A percentile compares a stretch with the other conserved stretches of the same genome.
These are phyloP conservation scores for Aspergillus chevalieri DNA, from an alignment of 2,329 filamentous ascomycete species.

Conservation along the genomic window DNA sequence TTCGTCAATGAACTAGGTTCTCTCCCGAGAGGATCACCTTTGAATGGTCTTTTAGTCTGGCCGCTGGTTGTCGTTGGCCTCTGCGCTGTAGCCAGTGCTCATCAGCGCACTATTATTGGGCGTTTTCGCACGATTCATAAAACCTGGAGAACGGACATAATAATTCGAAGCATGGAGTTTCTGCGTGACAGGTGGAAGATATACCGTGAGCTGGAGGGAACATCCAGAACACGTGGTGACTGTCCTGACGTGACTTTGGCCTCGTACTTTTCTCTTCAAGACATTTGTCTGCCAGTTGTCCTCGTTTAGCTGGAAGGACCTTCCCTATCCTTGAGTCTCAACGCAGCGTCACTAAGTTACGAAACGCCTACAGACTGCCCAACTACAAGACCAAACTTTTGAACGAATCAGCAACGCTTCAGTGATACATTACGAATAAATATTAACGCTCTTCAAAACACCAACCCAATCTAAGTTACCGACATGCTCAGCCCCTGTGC, in stretches of 20 bases:
- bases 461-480: not conserved
- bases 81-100: not conserved
- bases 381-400: too few relatives aligned
- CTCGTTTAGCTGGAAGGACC: not conserved
- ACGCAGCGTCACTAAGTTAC: too few relatives aligned
- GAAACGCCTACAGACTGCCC: too few relatives aligned
- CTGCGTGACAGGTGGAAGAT: not conserved
- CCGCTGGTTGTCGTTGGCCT: conserved; percentile 4
- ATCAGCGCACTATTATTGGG: conserved; percentile 3
- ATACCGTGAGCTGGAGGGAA: not conserved
- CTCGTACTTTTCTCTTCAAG: not conserved
- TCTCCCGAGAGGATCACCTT: not conserved
- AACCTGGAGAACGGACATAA: conserved; percentile 1
- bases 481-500: not conserved
- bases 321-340: too few relatives aligned
- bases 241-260: not conserved
- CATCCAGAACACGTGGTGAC: not conserved
- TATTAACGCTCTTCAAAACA: too few relatives aligned
- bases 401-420: too few relatives aligned
- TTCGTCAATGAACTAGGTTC: conserved; percentile 1
- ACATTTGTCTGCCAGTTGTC: not conserved
- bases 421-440: too few relatives aligned
- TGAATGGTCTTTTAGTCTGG: conserved; percentile 5
- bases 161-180: conserved; percentile 2
- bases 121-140: conserved; percentile 1